Conservation (phyloP, 257 asterid species). For the Cinchona pubescens region DNA sequence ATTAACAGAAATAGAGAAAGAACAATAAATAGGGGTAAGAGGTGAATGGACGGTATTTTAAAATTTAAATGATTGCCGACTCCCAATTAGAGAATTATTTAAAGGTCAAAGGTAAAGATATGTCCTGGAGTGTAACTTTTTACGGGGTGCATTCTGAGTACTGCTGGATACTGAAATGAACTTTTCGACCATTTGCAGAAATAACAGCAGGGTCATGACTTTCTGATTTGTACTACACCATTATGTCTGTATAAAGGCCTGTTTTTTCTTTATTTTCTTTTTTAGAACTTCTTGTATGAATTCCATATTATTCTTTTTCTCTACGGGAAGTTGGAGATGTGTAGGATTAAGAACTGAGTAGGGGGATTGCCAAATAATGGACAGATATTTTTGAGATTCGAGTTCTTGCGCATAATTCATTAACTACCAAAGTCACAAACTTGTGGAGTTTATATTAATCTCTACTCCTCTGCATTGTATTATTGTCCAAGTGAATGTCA, state of each 20-base stretch:
- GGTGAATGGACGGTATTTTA: neutral
- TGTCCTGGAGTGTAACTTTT: neutral
- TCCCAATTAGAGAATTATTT: neutral
- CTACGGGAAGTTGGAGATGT: neutral
- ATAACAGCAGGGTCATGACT: neutral
- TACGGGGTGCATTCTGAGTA: slow-evolving; percentile 1
- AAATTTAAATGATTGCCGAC: neutral
- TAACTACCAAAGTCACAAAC: neutral
- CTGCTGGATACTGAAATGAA: neutral
- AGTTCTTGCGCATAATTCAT: neutral
- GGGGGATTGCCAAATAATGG: neutral
- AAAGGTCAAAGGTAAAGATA: neutral
- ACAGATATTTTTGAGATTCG: no score
- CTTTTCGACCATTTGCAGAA: neutral
- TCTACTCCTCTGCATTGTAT: neutral
- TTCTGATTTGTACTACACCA: neutral
- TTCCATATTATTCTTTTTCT: neutral
- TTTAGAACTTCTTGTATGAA: neutral
- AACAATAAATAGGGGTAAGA: no score
- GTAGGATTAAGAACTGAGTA: neutral
- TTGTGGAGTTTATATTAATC: neutral
- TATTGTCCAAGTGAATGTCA: neutral
- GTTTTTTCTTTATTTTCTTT: neutral
- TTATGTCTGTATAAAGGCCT: neutral
- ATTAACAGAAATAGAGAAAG: neutral